These are phyloP conservation scores for Populus hybrid DNA, from an alignment of 441 rosid genomes.

Conservation along the genomic window DNA sequence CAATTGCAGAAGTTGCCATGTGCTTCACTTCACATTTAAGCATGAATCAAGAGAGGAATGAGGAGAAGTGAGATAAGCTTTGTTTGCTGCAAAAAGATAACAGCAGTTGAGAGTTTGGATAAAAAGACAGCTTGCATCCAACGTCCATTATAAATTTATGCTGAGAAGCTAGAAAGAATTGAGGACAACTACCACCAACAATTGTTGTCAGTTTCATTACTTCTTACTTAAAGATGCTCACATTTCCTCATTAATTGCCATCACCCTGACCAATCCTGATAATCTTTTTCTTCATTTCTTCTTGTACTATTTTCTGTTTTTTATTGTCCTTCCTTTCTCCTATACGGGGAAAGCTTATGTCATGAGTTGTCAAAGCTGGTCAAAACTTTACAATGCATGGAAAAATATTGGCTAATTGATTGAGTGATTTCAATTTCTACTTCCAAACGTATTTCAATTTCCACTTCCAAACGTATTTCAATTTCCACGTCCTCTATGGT, in stretches of 20 bases:
- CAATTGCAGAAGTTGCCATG: constrained; percentile 27
- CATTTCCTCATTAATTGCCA: constrained; percentile 30
- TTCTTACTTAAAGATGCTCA: constrained; percentile 36
- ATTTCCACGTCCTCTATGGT: too few relatives aligned
- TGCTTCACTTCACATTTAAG: constrained; percentile 21
- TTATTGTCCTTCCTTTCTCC: constrained; percentile 9
- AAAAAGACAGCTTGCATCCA: constrained; percentile 1
- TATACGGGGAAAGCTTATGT: not conserved
- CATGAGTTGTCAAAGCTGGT: not conserved
- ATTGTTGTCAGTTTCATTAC: constrained; percentile 45
- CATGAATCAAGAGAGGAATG: constrained; percentile 1
- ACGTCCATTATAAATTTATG: constrained; percentile 11
- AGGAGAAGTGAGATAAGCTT: constrained; percentile 10
- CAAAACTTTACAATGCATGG: not conserved
- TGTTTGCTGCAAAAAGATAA: not conserved
- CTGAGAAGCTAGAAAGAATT: constrained; percentile 8
- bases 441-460: not conserved
- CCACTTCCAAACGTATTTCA: not conserved
- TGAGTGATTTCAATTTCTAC: not conserved
- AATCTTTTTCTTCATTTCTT: not conserved
- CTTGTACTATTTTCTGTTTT: not conserved
- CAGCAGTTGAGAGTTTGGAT: constrained; percentile 8
- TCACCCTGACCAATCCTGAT: constrained; percentile 12
- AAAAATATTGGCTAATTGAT: too few relatives aligned
- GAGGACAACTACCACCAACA: constrained; percentile 39